A percentile compares a stretch with the other conserved stretches of the same genome.
These are phyloP conservation scores for Oryza glaberrima DNA, from an alignment of 176 grass and related monocot species.

Conservation along the genomic window DNA sequence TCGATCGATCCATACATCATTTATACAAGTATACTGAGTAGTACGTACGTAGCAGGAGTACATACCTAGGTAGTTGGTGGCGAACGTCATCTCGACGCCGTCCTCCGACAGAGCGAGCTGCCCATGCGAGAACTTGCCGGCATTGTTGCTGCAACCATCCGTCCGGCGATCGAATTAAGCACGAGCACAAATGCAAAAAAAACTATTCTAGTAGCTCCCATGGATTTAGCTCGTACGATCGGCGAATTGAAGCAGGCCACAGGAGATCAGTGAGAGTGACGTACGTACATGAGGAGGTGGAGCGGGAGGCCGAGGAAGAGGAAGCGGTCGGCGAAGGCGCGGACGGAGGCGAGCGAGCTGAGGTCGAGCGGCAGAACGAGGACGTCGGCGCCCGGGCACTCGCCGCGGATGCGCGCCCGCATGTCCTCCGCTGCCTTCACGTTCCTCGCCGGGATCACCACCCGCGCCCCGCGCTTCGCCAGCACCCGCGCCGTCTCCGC, in stretches of 20 bases:
- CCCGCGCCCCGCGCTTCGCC: constrained; percentile 74
- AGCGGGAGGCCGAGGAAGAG: constrained; percentile 74
- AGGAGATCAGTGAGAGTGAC: neutral
- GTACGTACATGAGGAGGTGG: constrained; percentile 78
- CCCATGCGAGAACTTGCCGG: constrained; percentile 95
- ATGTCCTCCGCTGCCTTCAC: constrained; percentile 85
- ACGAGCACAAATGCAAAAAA: neutral
- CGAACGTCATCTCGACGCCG: constrained; percentile 98
- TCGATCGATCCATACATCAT: neutral
- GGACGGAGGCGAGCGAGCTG: constrained; percentile 83
- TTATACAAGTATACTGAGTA: neutral
- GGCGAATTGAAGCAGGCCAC: neutral
- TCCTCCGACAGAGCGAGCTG: constrained; percentile 83
- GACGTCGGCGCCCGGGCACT: constrained; percentile 63
- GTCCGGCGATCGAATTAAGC: neutral
- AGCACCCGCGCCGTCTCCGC: constrained; percentile 91
- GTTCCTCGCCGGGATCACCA: constrained; percentile 77
- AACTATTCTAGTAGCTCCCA: neutral
- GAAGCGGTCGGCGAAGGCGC: constrained; percentile 65
- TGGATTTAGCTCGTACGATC: neutral
- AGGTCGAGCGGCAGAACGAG: constrained; percentile 87
- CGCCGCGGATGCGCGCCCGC: constrained; percentile 50
- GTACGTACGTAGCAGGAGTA: neutral
- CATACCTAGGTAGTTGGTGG: constrained; percentile 87
- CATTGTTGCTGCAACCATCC: constrained; percentile 77